A percentile compares a stretch with the other conserved stretches of the same genome.
Evolutionary conservation across 139 green algal genomes (phyloP).

Genomic region (Penium margaritaceum): DNA sequence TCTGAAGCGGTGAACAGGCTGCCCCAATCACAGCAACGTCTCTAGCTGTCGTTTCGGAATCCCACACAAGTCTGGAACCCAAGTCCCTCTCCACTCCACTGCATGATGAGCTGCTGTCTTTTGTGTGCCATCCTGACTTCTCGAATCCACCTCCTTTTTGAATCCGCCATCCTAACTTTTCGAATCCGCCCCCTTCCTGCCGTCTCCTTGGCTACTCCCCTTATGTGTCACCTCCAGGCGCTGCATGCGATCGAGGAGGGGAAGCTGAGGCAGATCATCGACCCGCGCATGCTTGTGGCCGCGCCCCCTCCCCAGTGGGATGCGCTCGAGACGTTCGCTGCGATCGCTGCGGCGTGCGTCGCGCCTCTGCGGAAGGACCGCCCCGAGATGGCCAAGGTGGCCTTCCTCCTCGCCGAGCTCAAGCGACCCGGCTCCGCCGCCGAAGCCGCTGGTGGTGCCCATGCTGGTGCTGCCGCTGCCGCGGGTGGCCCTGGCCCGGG

Average conservation of each 20-base stretch:
- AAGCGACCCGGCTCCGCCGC: too few species aligned
- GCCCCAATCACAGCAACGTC: too few species aligned
- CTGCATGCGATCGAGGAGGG: background rate
- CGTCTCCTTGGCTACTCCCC: background rate
- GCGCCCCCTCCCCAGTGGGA: too few species aligned
- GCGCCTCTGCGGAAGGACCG: conserved; percentile 6
- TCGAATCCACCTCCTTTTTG: background rate
- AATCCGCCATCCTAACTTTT: background rate
- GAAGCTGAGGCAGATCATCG: background rate
- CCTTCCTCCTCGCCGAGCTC: conserved; percentile 4
- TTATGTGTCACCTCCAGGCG: background rate
- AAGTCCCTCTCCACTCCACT: background rate
- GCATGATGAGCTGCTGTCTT: background rate
- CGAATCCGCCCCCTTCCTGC: background rate
- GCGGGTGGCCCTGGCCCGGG: too few species aligned
- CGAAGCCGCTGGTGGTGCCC: too few species aligned
- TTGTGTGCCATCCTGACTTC: background rate
- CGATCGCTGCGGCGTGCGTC: conserved; percentile 2
- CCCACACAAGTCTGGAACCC: background rate
- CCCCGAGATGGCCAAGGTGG: conserved; percentile 9
- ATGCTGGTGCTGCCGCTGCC: too few species aligned
- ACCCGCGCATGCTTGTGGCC: background rate
- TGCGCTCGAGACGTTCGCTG: background rate
- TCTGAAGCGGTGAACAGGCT: too few species aligned
- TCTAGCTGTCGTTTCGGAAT: background rate